phyloP scores from a whole-genome alignment of 306 rosid species.

The Trifolium subterraneum region DNA sequence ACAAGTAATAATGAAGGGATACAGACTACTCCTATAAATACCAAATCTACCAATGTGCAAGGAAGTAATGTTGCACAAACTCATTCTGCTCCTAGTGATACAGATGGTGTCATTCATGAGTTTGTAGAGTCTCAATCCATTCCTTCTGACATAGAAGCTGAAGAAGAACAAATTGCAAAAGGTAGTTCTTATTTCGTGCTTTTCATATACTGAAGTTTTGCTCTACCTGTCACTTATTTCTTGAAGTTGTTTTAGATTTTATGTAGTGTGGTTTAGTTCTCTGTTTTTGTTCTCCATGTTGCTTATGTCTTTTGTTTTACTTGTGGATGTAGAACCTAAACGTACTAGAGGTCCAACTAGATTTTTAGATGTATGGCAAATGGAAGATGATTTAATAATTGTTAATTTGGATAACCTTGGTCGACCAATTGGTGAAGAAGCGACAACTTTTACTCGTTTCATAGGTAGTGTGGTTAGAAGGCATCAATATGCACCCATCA shows the following conservation, averaged over 20 bases:
- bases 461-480: slow-evolving; percentile 18
- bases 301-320: neutral
- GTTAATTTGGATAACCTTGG: neutral
- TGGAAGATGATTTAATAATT: neutral
- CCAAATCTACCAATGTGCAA: neutral
- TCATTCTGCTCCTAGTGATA: too few species aligned
- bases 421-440: neutral
- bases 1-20: too few species aligned
- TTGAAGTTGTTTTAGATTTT: too few species aligned
- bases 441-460: neutral
- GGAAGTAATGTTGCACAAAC: too few species aligned
- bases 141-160: neutral
- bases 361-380: too few species aligned
- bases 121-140: too few species aligned
- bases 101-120: too few species aligned
- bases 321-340: neutral
- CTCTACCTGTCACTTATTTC: too few species aligned
- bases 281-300: too few species aligned
- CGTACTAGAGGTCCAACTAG: neutral
- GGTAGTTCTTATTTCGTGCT: neutral
- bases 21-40: neutral
- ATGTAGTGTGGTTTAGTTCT: too few species aligned
- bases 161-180: neutral
- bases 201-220: too few species aligned
- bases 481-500: neutral